Conservation (phyloP, 768 basidiomycete genomes). For the Pluteus cervinus region DNA sequence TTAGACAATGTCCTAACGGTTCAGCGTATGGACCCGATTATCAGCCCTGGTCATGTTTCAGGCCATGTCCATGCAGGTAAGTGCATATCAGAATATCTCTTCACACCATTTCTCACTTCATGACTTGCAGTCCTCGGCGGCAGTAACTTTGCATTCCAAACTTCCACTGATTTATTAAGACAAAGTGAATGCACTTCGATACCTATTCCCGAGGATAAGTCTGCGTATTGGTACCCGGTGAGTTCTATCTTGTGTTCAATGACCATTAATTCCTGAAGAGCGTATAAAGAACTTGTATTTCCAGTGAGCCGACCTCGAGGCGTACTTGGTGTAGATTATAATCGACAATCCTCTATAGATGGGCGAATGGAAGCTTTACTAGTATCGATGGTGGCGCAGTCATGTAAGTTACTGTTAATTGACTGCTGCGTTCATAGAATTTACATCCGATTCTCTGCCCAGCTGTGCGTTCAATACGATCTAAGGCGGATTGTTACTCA, state of each 20-base stretch:
- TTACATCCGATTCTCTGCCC: too few species aligned
- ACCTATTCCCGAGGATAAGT: conserved; percentile 36
- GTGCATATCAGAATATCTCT: too few species aligned
- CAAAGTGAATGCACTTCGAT: conserved; percentile 35
- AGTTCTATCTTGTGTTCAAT: too few species aligned
- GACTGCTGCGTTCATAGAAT: too few species aligned
- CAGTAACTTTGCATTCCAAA: conserved; percentile 32
- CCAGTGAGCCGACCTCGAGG: conserved; percentile 25
- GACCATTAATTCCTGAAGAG: too few species aligned
- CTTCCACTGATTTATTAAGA: conserved; percentile 27
- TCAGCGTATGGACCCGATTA: conserved; percentile 39
- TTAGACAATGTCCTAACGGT: conserved; percentile 32
- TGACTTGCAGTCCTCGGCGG: conserved; percentile 29
- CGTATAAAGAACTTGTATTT: conserved; percentile 33
- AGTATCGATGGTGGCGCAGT: conserved; percentile 26
- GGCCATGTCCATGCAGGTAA: conserved; percentile 44
- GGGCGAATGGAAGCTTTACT: conserved; percentile 30
- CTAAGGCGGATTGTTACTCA: too few species aligned
- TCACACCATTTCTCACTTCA: too few species aligned
- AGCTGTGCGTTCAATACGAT: too few species aligned
- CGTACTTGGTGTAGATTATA: too few species aligned
- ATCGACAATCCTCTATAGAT: too few species aligned
- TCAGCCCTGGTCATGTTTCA: conserved; percentile 31
- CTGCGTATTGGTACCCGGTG: conserved; percentile 34
- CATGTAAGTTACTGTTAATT: conserved; percentile 18